Conservation (phyloP, 2,329 filamentous ascomycete species). For the Hymenoscyphus albidus region DNA sequence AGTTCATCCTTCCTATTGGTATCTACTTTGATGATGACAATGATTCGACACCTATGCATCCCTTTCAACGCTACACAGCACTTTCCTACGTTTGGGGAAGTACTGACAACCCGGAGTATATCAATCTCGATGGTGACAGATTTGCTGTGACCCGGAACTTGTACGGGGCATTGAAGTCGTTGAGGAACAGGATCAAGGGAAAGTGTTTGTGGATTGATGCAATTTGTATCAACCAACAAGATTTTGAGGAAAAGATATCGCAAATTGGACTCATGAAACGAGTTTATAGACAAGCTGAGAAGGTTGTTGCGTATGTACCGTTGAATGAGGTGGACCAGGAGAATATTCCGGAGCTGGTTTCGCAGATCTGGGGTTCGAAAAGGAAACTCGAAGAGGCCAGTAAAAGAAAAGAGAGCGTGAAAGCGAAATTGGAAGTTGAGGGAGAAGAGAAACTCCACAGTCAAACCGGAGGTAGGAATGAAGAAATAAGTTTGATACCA, state of each 20-base stretch:
- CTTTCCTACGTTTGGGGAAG: constrained; percentile 5
- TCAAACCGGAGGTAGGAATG: not conserved
- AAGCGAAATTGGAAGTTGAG: too few species aligned
- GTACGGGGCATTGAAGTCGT: not conserved
- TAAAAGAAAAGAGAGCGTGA: not conserved
- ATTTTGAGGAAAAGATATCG: not conserved
- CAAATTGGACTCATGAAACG: constrained; percentile 1
- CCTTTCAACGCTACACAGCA: not conserved
- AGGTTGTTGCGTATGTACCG: not conserved
- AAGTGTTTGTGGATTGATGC: constrained; percentile 4
- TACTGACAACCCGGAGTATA: not conserved
- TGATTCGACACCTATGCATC: not conserved
- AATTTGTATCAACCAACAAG: constrained; percentile 3
- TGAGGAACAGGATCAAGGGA: not conserved
- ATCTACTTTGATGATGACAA: not conserved
- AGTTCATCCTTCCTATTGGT: not conserved
- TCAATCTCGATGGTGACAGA: not conserved
- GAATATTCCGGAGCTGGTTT: not conserved
- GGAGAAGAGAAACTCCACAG: not conserved
- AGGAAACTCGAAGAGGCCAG: not conserved
- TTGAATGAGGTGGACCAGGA: not conserved
- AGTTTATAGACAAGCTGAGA: not conserved
- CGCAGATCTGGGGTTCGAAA: not conserved
- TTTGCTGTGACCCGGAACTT: not conserved
- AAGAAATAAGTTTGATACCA: not conserved